Evolutionary conservation across 192 early-diverging fungal genomes (phyloP).

Genomic region (Anaeromyces robustus): DNA sequence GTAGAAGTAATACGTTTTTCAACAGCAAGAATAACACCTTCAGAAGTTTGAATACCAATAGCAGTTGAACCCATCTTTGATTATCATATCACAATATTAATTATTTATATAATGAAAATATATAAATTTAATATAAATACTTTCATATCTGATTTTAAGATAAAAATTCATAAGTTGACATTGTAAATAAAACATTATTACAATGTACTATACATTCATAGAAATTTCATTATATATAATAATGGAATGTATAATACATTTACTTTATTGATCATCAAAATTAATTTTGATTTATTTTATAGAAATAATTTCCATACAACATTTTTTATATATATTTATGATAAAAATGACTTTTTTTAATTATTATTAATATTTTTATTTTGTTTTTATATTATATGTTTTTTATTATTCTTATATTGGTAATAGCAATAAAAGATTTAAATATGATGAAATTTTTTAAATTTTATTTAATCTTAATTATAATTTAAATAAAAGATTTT

Average conservation of each 20-base stretch:
- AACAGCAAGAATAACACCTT: conserved; percentile 87
- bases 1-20: conserved; percentile 93
- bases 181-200: neutral
- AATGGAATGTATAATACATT: neutral
- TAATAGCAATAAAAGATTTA: too few species aligned
- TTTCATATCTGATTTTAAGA: too few species aligned
- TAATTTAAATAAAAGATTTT: too few species aligned
- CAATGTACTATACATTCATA: neutral
- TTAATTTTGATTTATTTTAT: neutral
- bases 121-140: neutral
- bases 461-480: too few species aligned
- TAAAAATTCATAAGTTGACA: too few species aligned
- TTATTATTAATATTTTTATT: too few species aligned
- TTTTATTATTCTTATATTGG: too few species aligned
- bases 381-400: too few species aligned
- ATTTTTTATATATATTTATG: too few species aligned
- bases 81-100: neutral
- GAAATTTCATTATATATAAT: neutral
- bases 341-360: too few species aligned
- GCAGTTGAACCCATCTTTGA: conserved; percentile 86
- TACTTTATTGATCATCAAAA: neutral
- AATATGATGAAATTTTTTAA: too few species aligned
- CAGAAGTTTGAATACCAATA: conserved; percentile 88
- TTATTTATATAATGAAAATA: neutral
- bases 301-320: too few species aligned